phyloP scores from a whole-genome alignment of 2,329 filamentous ascomycete genomes.

The Talaromyces sp. region DNA sequence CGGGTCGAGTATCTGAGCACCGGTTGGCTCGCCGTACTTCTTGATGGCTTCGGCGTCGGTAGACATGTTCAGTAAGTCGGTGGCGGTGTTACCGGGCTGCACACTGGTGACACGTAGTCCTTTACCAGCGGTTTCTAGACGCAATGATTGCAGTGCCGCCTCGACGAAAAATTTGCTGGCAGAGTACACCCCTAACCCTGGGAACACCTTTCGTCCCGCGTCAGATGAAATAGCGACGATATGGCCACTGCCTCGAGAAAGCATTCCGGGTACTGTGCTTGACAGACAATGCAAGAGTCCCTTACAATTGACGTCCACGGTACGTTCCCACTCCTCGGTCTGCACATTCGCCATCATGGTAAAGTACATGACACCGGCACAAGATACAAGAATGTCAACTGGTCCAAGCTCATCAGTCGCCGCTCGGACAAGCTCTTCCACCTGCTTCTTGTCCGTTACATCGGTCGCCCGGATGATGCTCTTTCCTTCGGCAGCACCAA shows the following conservation, averaged over 20 bases:
- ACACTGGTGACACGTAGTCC: conserved; percentile 70
- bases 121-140: conserved; percentile 70
- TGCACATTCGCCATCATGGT: conserved; percentile 78
- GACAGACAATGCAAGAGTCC: conserved; percentile 70
- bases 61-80: conserved; percentile 69
- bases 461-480: conserved; percentile 68
- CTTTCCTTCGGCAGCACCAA: conserved; percentile 58
- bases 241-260: conserved; percentile 65
- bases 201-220: conserved; percentile 76
- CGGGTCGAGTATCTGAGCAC: conserved; percentile 69
- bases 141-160: conserved; percentile 69
- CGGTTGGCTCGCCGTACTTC: conserved; percentile 71
- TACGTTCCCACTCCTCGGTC: conserved; percentile 73
- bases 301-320: conserved; percentile 84
- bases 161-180: conserved; percentile 84
- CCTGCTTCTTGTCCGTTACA: conserved; percentile 63
- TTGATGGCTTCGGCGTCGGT: conserved; percentile 72
- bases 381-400: conserved; percentile 73
- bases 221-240: conserved; percentile 80
- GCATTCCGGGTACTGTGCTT: conserved; percentile 66
- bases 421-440: conserved; percentile 61
- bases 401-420: conserved; percentile 63
- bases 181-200: conserved; percentile 75
- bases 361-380: conserved; percentile 84
- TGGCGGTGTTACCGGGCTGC: conserved; percentile 73